Base-by-base conservation (phyloP, 805 yeast genomes). In the Jamesozyma spencerorum region DNA sequence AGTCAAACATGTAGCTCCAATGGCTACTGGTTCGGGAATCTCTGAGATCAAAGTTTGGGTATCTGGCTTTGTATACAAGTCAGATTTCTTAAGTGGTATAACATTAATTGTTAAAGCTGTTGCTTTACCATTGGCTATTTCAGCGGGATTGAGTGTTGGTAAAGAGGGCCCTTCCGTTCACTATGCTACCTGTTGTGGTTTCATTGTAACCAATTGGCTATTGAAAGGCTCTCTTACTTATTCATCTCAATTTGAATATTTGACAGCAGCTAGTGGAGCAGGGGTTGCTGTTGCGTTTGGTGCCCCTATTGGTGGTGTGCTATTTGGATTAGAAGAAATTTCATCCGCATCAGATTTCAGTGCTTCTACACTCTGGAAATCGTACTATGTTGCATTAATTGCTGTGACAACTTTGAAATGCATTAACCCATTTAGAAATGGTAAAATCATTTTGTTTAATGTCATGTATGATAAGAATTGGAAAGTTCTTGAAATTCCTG, bases 211-310 rank as follows among this genome's bases (percentile, higher is more conserved):
- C 1, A 70, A 71, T 30, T 57, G 77, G 34, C 69, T 81, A 42
- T 43, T 60, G 29, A 60, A 57, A 33, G 66, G 64, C 44, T 57
- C 64, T 2, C 40, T 59, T 32, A 56, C 60, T 2, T 62, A 54
- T 38, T 51, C 60, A 1, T 51, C 54, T 24, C 60, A 58, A 43
- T 52, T 62, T n/a, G 65, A 60, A 39, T 58, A 58, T 39, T 64
- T 92, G 39, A 79, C 90, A 1, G 96, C 98, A 0, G 81, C 95
- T 3, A 75, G 96, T 8, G 97, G 96, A 3, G 95, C 98, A 1
- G 99, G 99, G 39, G 97, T 92, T 7, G 97, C 97, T 0, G 97
- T 92, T 7, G 98, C 97, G 0, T 92, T 92, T 67, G 97, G 95
- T 0, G 77, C 88, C 11, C 98, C 98, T 0, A 86, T 90, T 66